A percentile compares a stretch with the other conserved stretches of the same genome.
Conservation (phyloP, 208 protist species). For the Chromosphaera perkinsii region DNA sequence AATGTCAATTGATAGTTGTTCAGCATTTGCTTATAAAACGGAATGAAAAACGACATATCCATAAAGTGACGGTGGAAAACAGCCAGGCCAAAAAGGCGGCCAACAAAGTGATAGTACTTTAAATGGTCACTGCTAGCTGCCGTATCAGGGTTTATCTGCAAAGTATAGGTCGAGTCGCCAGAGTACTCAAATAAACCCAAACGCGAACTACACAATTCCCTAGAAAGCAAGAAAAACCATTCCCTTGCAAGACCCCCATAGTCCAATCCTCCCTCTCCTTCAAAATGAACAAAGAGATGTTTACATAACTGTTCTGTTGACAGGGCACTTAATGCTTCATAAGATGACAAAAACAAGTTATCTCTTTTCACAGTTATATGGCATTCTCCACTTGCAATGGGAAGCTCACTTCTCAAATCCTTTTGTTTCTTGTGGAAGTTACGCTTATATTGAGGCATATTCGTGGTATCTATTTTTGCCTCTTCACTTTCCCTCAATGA, state of each 20-base stretch:
- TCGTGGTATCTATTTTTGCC: background rate
- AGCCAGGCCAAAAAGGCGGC: constrained; percentile 64
- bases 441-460: constrained; percentile 14
- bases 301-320: constrained; percentile 69
- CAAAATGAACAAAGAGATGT: constrained; percentile 80
- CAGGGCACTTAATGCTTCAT: constrained; percentile 22
- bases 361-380: constrained; percentile 13
- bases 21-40: constrained; percentile 90
- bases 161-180: constrained; percentile 56
- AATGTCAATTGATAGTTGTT: constrained; percentile 61
- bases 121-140: constrained; percentile 85
- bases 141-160: constrained; percentile 89
- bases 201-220: constrained; percentile 87
- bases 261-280: constrained; percentile 86
- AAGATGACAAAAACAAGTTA: constrained; percentile 5
- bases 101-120: constrained; percentile 89
- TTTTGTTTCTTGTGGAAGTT: constrained; percentile 20
- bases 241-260: constrained; percentile 81
- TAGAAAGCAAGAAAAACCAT: constrained; percentile 87
- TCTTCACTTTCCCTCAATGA: constrained; percentile 1
- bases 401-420: background rate
- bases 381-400: constrained; percentile 5
- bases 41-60: constrained; percentile 92
- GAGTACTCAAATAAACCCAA: constrained; percentile 83
- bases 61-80: constrained; percentile 81